Conservation (phyloP, 768 basidiomycete genomes). For the Mycena polygramma region DNA sequence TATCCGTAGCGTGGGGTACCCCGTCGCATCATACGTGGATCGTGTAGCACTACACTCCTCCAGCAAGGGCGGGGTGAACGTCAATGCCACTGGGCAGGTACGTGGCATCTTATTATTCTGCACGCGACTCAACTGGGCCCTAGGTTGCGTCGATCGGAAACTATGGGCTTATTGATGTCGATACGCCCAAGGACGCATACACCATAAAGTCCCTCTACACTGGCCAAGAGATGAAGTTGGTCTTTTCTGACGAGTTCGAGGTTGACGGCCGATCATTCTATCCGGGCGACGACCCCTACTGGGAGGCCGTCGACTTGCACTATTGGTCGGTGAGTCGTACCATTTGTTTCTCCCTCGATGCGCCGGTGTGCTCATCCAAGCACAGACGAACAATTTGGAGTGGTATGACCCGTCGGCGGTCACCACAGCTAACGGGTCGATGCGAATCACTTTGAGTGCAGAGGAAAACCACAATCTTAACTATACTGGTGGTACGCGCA, state of each 20-base stretch:
- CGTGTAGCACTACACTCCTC: slow-evolving; percentile 53
- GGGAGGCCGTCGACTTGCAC: slow-evolving; percentile 59
- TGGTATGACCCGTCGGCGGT: slow-evolving; percentile 82
- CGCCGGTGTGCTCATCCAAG: not conserved
- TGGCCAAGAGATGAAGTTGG: slow-evolving; percentile 69
- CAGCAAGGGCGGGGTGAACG: slow-evolving; percentile 56
- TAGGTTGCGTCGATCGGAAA: slow-evolving; percentile 28
- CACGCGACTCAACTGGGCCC: not conserved
- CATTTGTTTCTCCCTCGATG: too few species aligned
- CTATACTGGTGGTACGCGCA: slow-evolving; percentile 53
- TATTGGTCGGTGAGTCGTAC: slow-evolving; percentile 15
- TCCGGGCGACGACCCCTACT: slow-evolving; percentile 74
- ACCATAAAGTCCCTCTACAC: slow-evolving; percentile 65
- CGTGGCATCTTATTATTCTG: not conserved
- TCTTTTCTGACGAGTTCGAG: slow-evolving; percentile 91
- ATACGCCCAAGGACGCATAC: slow-evolving; percentile 74
- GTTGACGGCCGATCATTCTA: slow-evolving; percentile 56
- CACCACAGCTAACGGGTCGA: slow-evolving; percentile 77
- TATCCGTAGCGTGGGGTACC: slow-evolving; percentile 68
- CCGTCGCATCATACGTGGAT: slow-evolving; percentile 64
- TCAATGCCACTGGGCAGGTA: slow-evolving; percentile 79
- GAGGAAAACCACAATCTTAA: slow-evolving; percentile 77
- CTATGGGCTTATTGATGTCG: slow-evolving; percentile 67
- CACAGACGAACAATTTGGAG: slow-evolving; percentile 82
- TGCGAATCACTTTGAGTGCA: slow-evolving; percentile 79